A percentile compares a stretch with the other conserved stretches of the same genome.
Conservation (phyloP, 2,329 filamentous ascomycete genomes). For the Parastagonospora avenae region DNA sequence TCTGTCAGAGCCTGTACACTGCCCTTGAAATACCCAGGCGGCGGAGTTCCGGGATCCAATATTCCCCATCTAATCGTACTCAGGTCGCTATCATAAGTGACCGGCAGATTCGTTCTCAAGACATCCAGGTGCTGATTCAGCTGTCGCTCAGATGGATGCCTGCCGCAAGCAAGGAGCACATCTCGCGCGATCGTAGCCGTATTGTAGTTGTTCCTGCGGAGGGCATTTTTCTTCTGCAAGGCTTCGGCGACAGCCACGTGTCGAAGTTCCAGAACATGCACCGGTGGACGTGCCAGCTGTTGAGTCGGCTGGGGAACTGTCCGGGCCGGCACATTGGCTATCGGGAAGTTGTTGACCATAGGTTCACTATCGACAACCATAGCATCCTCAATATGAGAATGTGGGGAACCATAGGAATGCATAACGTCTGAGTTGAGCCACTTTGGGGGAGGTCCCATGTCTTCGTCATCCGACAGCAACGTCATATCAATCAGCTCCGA, state of each 20-base stretch:
- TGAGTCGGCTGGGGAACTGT: conserved; percentile 11
- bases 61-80: conserved; percentile 66
- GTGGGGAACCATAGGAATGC: conserved; percentile 15
- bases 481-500: conserved; percentile 61
- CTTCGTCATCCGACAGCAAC: conserved; percentile 52
- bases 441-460: conserved; percentile 44
- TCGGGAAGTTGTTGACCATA: conserved; percentile 28
- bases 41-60: conserved; percentile 61
- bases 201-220: conserved; percentile 61
- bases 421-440: conserved; percentile 20
- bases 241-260: conserved; percentile 53
- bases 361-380: conserved; percentile 20
- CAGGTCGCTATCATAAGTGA: conserved; percentile 57
- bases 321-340: conserved; percentile 15
- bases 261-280: conserved; percentile 21
- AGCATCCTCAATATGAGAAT: conserved; percentile 10
- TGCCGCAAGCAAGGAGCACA: conserved; percentile 65
- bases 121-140: conserved; percentile 65
- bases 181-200: conserved; percentile 67
- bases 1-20: conserved; percentile 30
- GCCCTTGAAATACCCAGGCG: conserved; percentile 39
- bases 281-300: not conserved
- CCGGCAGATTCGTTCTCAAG: conserved; percentile 50
- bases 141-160: conserved; percentile 63
- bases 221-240: conserved; percentile 54